These are phyloP conservation scores for Penicillium pulvis DNA, from an alignment of 495 filamentous ascomycete species.

Conservation along the genomic window DNA sequence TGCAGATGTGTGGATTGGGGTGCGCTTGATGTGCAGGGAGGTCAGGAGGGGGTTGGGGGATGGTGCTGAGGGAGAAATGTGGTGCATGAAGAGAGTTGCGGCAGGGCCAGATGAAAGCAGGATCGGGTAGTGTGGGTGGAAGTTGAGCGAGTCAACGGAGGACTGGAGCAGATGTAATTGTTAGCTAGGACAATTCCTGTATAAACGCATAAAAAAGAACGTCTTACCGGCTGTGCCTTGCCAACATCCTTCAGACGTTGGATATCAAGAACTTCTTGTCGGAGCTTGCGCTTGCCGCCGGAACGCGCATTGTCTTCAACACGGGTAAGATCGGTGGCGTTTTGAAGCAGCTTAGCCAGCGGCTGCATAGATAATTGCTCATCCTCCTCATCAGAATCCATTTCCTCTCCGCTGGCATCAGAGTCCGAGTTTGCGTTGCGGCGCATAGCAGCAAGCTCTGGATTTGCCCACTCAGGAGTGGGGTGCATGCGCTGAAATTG, in stretches of 20 bases:
- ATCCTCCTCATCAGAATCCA: slow-evolving; percentile 63
- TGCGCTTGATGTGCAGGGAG: slow-evolving; percentile 80
- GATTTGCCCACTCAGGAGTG: slow-evolving; percentile 73
- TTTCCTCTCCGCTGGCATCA: slow-evolving; percentile 33
- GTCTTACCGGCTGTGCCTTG: slow-evolving; percentile 57
- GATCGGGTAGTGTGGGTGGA: slow-evolving; percentile 86
- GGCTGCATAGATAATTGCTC: slow-evolving; percentile 68
- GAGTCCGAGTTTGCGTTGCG: slow-evolving; percentile 50
- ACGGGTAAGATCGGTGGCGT: slow-evolving; percentile 58
- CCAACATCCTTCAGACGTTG: slow-evolving; percentile 68
- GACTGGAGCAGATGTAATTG: slow-evolving; percentile 52
- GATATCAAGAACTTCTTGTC: slow-evolving; percentile 86
- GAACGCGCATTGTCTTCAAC: slow-evolving; percentile 38
- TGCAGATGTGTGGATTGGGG: slow-evolving; percentile 75
- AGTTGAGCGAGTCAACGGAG: slow-evolving; percentile 77
- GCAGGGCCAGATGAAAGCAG: slow-evolving; percentile 85
- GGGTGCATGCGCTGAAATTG: slow-evolving; percentile 84
- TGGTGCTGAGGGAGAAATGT: slow-evolving; percentile 75
- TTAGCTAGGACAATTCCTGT: slow-evolving; percentile 13
- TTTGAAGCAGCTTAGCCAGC: slow-evolving; percentile 75
- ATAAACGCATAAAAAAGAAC: not conserved
- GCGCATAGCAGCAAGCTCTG: slow-evolving; percentile 47
- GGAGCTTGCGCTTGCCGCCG: slow-evolving; percentile 62
- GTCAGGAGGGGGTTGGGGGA: slow-evolving; percentile 84
- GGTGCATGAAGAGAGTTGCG: slow-evolving; percentile 83